Conservation (phyloP, 192 early-diverging fungal species). For the Gonapodya sp. region DNA sequence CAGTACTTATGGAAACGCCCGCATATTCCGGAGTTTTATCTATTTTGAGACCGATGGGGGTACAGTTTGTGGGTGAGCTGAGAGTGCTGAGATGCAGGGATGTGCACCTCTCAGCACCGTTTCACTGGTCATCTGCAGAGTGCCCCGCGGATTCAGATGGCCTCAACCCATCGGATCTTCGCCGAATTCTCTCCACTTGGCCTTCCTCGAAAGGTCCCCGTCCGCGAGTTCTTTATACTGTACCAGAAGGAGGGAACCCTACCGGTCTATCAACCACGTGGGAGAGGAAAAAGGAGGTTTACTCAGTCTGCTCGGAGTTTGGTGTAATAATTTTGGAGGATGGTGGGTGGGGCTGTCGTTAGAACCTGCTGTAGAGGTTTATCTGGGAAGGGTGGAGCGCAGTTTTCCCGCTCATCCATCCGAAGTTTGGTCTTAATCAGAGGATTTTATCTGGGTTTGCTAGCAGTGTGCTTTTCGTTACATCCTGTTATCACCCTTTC, state of each 20-base stretch:
- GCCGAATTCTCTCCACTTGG: conserved; percentile 35
- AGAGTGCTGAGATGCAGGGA: not conserved
- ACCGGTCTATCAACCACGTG: conserved; percentile 72
- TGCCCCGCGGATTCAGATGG: conserved; percentile 53
- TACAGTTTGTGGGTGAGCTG: conserved; percentile 22
- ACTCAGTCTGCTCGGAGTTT: conserved; percentile 62
- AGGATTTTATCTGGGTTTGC: no score
- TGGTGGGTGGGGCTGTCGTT: conserved; percentile 28
- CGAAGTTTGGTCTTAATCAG: no score
- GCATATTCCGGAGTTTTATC: conserved; percentile 52
- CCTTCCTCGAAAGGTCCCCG: conserved; percentile 22
- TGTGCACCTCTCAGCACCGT: not conserved
- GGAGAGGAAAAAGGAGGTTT: conserved; percentile 68
- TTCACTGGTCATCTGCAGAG: conserved; percentile 10
- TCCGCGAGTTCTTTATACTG: conserved; percentile 54
- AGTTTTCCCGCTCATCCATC: no score
- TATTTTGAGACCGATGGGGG: conserved; percentile 36
- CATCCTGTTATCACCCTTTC: not conserved
- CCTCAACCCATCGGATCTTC: conserved; percentile 47
- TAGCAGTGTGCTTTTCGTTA: no score
- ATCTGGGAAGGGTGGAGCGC: no score
- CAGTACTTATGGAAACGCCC: conserved; percentile 52
- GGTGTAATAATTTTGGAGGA: conserved; percentile 86
- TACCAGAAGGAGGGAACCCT: conserved; percentile 85
- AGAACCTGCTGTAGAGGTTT: not conserved